Conservation (phyloP, 2,329 filamentous ascomycete genomes). For the Neonectria punicea region DNA sequence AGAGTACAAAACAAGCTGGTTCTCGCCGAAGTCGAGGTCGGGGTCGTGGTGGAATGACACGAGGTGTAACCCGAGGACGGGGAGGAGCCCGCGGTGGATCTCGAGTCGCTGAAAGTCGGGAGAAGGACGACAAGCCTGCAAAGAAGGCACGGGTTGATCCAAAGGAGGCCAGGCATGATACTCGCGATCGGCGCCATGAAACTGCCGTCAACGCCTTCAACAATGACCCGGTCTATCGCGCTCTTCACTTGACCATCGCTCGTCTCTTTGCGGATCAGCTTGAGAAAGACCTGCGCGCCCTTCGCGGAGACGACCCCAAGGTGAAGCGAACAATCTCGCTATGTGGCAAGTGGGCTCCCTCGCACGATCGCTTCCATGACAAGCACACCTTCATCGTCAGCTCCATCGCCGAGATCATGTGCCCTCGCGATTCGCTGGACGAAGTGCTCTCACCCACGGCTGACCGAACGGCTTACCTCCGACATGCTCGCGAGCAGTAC, state of each 20-base stretch:
- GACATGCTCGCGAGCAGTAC: constrained; percentile 63
- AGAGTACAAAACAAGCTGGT: constrained; percentile 25
- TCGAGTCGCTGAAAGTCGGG: neutral
- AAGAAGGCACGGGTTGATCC: constrained; percentile 14
- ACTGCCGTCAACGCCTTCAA: constrained; percentile 54
- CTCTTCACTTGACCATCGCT: constrained; percentile 63
- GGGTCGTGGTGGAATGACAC: constrained; percentile 11
- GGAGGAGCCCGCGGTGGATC: neutral
- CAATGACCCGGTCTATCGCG: constrained; percentile 58
- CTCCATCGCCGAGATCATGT: constrained; percentile 66
- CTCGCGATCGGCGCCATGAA: constrained; percentile 53
- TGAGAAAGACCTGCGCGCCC: constrained; percentile 54
- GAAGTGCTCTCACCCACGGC: constrained; percentile 48
- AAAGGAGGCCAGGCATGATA: constrained; percentile 43
- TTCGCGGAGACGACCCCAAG: constrained; percentile 52
- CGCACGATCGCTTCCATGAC: constrained; percentile 65
- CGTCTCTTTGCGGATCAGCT: constrained; percentile 68
- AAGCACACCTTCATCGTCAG: constrained; percentile 66
- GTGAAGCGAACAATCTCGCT: constrained; percentile 61
- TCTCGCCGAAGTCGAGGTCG: constrained; percentile 25
- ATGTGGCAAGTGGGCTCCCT: constrained; percentile 70
- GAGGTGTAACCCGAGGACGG: neutral
- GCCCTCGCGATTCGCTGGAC: constrained; percentile 48
- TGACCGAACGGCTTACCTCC: constrained; percentile 62
- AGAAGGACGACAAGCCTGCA: constrained; percentile 1